Evolutionary conservation across 495 filamentous ascomycete genomes (phyloP), one percentile per base, ranked within the genome.

Genomic region (Penicillium odoratum): DNA sequence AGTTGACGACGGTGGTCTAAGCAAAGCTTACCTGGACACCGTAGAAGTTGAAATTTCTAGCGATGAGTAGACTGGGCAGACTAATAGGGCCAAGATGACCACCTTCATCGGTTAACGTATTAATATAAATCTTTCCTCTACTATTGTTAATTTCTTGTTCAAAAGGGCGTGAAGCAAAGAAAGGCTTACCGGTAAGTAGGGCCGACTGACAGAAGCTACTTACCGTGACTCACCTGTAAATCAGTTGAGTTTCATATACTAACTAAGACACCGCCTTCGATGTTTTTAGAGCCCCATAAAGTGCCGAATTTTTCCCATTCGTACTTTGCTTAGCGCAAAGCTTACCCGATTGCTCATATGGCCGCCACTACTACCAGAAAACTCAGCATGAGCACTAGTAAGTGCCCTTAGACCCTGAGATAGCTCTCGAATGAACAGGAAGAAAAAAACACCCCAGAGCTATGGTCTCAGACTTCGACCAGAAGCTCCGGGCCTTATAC

Each of bases 41-140:
- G 65, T 77, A 78, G 60, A 77, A 81, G 44, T 72, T 80, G 51
- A 83, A 71, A 1, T 82, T 81, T 52, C 75, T 83, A 26, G 84
- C 84, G 1, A 86, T 77, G 1, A 72, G 63, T 40, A 73, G 61
- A 48, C 72, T 70, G n/a, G 77, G 67, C 4, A 71, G 83, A 55
- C 85, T 85, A 38, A 86, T 79, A 7, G 75, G 73, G 4, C 74
- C 69, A 31, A 76, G 77, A 38, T 84, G 78, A 30, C 84, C 83
- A 25, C 84, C 85, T 0, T 83, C 75, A 15, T 75, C 77, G 2
- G 81, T 64, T 2, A 80, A 88, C 73, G 46, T 64, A 68, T 0
- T 55, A 46, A 58, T 85, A 87, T 6, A 88, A 79, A 46, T 84
- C 69, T 25, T 61, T 57, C 85, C 85, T 70, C 81, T 70, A 9